phyloP scores from a whole-genome alignment of 2,329 filamentous ascomycete species.

The Ophiostoma novo-ulmi region DNA sequence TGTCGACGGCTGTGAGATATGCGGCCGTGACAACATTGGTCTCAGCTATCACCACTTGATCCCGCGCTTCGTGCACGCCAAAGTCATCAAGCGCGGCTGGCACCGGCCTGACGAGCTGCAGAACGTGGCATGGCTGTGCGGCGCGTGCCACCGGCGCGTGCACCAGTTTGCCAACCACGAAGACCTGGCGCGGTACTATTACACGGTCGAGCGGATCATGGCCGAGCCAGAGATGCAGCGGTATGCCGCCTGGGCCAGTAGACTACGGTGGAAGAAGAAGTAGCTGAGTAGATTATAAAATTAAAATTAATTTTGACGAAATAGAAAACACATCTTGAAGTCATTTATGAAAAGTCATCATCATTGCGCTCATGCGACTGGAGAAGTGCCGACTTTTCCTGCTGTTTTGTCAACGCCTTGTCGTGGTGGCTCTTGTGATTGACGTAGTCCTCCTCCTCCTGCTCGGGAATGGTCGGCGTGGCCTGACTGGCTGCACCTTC shows the following conservation, averaged over 20 bases:
- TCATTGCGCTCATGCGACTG: background rate
- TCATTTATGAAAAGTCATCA: background rate
- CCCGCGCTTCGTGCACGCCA: constrained; percentile 69
- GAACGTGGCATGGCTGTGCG: constrained; percentile 80
- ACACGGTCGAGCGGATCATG: constrained; percentile 66
- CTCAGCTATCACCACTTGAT: constrained; percentile 83
- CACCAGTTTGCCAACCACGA: constrained; percentile 71
- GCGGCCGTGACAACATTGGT: constrained; percentile 66
- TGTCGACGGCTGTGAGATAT: constrained; percentile 65
- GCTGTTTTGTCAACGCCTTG: background rate
- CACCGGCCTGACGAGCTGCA: constrained; percentile 68
- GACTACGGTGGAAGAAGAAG: constrained; percentile 66
- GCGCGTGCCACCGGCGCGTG: constrained; percentile 78
- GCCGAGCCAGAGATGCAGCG: constrained; percentile 64
- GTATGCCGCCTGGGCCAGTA: constrained; percentile 68
- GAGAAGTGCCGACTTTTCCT: background rate
- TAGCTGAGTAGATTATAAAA: constrained; percentile 10
- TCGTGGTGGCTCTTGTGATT: constrained; percentile 1
- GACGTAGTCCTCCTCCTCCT: constrained; percentile 20
- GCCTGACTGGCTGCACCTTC: constrained; percentile 1
- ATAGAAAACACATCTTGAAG: background rate
- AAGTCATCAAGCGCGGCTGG: constrained; percentile 73
- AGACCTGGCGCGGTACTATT: constrained; percentile 67
- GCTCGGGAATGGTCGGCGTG: constrained; percentile 31
- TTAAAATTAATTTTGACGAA: too few species aligned